Evolutionary conservation across 2,329 filamentous ascomycete species (phyloP), one percentile per base, ranked within the genome.

Genomic region (Conoideocrella luteorostrata): DNA sequence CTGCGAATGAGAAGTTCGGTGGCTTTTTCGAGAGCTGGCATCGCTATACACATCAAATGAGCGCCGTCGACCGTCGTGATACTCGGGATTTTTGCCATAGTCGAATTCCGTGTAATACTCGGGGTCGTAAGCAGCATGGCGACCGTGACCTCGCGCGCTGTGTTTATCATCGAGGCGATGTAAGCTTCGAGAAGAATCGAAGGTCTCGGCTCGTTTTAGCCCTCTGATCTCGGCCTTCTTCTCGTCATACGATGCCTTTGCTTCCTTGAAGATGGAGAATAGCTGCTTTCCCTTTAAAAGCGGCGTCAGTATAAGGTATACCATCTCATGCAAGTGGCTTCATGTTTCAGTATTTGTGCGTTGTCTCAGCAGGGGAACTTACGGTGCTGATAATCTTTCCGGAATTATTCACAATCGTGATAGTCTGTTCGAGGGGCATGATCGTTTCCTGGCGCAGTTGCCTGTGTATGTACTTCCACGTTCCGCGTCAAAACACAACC

Each of bases 311-410:
- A 4, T 7, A 17, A n/a, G n/a, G n/a, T n/a, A n/a, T n/a, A n/a
- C n/a, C n/a, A n/a, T n/a, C n/a, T n/a, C n/a, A n/a, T n/a, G n/a
- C n/a, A n/a, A n/a, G n/a, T n/a, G n/a, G n/a, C n/a, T n/a, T n/a
- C 26, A 34, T 36, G n/a, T n/a, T 41, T 24, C 30, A 35, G 3
- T 2, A 12, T 5, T 12, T 6, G n/a, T 9, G 15, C 5, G 21
- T 24, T 4, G 5, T 21, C 23, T 5, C 12, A 22, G 34, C n/a
- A 17, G 24, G 36, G 28, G 42, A 10, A 72, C 84, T 63, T 74
- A 90, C 88, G 47, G 84, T 93, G 73, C 83, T 90, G 55, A 95
- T 87, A 40, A 95, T 82, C 68, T 95, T 94, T 57, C 88, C 88
- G 46, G 88, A 93, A 57, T 76, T 89, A 70, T 95, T 93, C 66